A percentile compares a stretch with the other conserved stretches of the same genome.
These are phyloP conservation scores for Thyridium curvatum DNA, from an alignment of 2,329 filamentous ascomycete genomes.

Conservation along the genomic window DNA sequence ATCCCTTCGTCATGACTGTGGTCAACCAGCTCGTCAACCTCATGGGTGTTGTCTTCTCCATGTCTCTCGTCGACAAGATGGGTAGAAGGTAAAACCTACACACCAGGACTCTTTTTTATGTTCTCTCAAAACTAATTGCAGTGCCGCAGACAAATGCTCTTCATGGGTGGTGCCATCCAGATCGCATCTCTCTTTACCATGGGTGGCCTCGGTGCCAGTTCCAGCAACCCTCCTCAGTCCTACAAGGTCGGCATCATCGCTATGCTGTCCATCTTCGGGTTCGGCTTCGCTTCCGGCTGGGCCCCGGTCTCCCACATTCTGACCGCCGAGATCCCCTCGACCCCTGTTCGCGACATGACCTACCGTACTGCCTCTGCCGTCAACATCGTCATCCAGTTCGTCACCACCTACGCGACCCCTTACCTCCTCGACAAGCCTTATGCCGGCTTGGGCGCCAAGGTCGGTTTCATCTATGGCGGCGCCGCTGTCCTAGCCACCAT, in stretches of 20 bases:
- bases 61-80: not conserved
- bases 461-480: slow-evolving; percentile 31
- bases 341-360: slow-evolving; percentile 5
- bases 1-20: slow-evolving; percentile 4
- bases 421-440: slow-evolving; percentile 28
- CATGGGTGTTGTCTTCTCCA: slow-evolving; percentile 1
- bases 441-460: slow-evolving; percentile 24
- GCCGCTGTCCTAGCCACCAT: not conserved
- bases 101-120: too few species aligned
- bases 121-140: not conserved
- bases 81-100: slow-evolving; percentile 1
- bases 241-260: slow-evolving; percentile 2
- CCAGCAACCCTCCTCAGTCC: not conserved
- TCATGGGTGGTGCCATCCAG: slow-evolving; percentile 1
- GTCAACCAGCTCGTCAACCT: slow-evolving; percentile 1
- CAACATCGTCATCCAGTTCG: slow-evolving; percentile 23
- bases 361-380: slow-evolving; percentile 12
- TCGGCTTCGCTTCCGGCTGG: slow-evolving; percentile 19
- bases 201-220: slow-evolving; percentile 1
- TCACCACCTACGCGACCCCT: slow-evolving; percentile 25
- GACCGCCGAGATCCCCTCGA: slow-evolving; percentile 4
- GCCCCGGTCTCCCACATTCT: slow-evolving; percentile 24
- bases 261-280: slow-evolving; percentile 1
- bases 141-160: slow-evolving; percentile 1
- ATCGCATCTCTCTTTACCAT: slow-evolving; percentile 3